Percentiles rank a stretch among this genome's conserved stretches.
Conservation (phyloP, 2,329 filamentous ascomycete species). For the Trichoderma pleuroti region DNA sequence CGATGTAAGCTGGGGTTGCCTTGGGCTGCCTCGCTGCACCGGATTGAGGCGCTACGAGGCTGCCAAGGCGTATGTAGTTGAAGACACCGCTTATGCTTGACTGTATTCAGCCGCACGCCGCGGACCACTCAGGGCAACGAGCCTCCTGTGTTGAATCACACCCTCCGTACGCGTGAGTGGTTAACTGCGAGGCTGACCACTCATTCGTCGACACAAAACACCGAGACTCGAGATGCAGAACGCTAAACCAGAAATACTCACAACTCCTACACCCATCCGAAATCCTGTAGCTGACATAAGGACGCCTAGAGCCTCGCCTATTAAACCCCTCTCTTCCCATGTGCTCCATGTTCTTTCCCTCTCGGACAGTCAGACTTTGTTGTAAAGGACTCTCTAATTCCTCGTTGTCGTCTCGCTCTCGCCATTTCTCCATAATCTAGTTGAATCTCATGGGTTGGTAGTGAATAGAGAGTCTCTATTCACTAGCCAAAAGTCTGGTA, state of each 20-base stretch:
- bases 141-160: neutral
- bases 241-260: neutral
- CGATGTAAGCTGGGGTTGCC: neutral
- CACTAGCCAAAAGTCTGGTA: neutral
- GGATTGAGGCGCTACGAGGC: neutral
- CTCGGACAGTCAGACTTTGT: neutral
- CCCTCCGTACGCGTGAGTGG: neutral
- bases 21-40: neutral
- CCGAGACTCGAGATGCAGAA: neutral
- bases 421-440: neutral
- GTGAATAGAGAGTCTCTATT: neutral
- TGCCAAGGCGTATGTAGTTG: neutral
- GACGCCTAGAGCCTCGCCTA: neutral
- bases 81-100: neutral
- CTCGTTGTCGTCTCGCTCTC: neutral
- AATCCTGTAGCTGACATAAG: neutral
- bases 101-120: neutral
- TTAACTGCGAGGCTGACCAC: neutral
- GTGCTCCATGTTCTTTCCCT: neutral
- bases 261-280: neutral
- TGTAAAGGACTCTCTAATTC: neutral
- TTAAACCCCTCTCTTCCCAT: neutral
- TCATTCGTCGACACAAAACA: neutral
- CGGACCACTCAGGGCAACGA: neutral
- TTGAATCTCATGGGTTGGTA: neutral